These are phyloP conservation scores for Colletotrichum brevisporum DNA, from an alignment of 2,329 filamentous ascomycete species.

Conservation along the genomic window DNA sequence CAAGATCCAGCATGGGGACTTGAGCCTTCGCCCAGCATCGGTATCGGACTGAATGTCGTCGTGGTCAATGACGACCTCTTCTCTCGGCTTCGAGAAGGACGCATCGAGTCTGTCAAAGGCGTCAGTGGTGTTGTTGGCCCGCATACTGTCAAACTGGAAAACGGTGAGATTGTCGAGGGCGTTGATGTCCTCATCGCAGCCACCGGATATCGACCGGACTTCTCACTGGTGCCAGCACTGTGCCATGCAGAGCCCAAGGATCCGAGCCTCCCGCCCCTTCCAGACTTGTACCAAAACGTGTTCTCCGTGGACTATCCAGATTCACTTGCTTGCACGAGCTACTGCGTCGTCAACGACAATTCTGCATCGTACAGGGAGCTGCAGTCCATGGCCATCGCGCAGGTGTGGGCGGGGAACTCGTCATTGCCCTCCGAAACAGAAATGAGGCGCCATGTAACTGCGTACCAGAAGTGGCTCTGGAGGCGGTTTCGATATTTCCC, in stretches of 20 bases:
- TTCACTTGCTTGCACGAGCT: slow-evolving; percentile 60
- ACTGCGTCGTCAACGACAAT: slow-evolving; percentile 51
- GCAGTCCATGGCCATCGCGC: slow-evolving; percentile 54
- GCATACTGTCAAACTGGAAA: slow-evolving; percentile 46
- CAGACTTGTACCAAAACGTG: slow-evolving; percentile 59
- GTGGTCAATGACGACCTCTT: slow-evolving; percentile 21
- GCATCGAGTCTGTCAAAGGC: slow-evolving; percentile 6
- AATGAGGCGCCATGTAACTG: slow-evolving; percentile 54
- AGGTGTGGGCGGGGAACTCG: slow-evolving; percentile 47
- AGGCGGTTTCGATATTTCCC: slow-evolving; percentile 46
- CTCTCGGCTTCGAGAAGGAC: slow-evolving; percentile 12
- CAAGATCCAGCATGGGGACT: slow-evolving; percentile 20
- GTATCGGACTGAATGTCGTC: background rate
- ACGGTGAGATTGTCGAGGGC: slow-evolving; percentile 46
- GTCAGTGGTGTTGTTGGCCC: slow-evolving; percentile 44
- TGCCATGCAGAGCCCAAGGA: slow-evolving; percentile 46
- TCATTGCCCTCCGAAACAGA: slow-evolving; percentile 51
- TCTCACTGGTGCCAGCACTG: slow-evolving; percentile 45
- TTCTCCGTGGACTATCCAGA: slow-evolving; percentile 59
- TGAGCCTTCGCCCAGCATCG: slow-evolving; percentile 8
- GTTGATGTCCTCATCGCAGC: slow-evolving; percentile 52
- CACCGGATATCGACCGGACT: slow-evolving; percentile 53
- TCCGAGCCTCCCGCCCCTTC: slow-evolving; percentile 47
- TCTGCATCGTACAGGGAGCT: slow-evolving; percentile 58
- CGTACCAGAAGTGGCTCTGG: slow-evolving; percentile 52